Evolutionary conservation across 2,329 filamentous ascomycete genomes (phyloP), one percentile per base, ranked within the genome.

Genomic region (Diaporthe citrichinensis): DNA sequence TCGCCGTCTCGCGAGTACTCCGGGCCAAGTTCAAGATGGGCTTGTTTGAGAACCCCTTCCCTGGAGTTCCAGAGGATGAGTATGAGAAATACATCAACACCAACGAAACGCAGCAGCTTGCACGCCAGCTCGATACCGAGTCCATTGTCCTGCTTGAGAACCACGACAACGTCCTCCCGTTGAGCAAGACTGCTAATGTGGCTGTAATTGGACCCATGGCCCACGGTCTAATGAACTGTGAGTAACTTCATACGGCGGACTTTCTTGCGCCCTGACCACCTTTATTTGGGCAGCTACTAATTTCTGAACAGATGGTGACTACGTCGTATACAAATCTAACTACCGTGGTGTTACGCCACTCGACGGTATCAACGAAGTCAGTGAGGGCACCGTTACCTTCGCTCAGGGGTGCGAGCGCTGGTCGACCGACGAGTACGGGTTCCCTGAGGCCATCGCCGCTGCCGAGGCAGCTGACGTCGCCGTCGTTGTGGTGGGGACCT

Each of bases 131-230:
- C 3, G 92, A 94, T 75, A 86, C 89, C 0, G 92, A 94, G 80
- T 91, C 89, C 34, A 91, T 92, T 57, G 87, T 92, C 7, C 84
- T 92, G 12, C 85, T 92, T 1, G 90, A 92, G 82, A 92, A 92
- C 79, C 88, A 90, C 73, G 83, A 90, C 51, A 83, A 86, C 17
- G 80, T 85, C 4, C 84, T 92, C 10, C 90, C 90, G 0, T 77
- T 92, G 61, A 88, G 87, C 77, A 94, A 93, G 80, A 87, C 89
- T 10, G 92, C 92, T n/a, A 91, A 90, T 23, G 87, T 95, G 75
- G 93, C 93, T 6, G 91, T 95, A 23, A 94, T 95, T 79, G 94
- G 94, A 0, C 93, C 93, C 2, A 95, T 95, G 91, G 93, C 92
- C 1, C 89, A 93, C 78, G 92, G 90, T 0, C 93, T 88, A 78